These are phyloP conservation scores for Chaetomium tenue DNA, from an alignment of 495 filamentous ascomycete species.

Conservation along the genomic window DNA sequence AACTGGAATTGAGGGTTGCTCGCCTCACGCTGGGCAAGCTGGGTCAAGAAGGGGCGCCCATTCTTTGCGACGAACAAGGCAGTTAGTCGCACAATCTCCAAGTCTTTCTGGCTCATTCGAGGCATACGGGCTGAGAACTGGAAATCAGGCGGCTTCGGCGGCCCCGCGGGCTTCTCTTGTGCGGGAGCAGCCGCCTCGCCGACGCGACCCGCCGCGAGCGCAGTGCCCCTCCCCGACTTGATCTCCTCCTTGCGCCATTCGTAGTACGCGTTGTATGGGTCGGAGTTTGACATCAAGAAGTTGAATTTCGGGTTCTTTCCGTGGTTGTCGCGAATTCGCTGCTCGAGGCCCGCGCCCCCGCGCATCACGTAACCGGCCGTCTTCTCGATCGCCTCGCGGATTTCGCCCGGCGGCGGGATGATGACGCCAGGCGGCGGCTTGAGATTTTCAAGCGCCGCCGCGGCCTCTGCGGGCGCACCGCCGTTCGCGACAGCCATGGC, in stretches of 20 bases:
- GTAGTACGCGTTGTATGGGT: slow-evolving; percentile 87
- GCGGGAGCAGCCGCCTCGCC: slow-evolving; percentile 56
- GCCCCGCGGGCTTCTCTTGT: slow-evolving; percentile 73
- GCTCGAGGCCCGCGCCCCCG: slow-evolving; percentile 81
- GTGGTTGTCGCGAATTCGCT: slow-evolving; percentile 84
- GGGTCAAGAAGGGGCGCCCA: slow-evolving; percentile 85
- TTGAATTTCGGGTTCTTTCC: slow-evolving; percentile 85
- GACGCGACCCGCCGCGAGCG: slow-evolving; percentile 71
- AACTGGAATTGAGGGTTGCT: slow-evolving; percentile 97
- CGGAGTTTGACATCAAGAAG: slow-evolving; percentile 71
- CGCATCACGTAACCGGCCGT: slow-evolving; percentile 92
- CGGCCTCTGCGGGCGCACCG: slow-evolving; percentile 45
- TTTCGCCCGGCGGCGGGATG: slow-evolving; percentile 73
- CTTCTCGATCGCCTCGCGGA: slow-evolving; percentile 77
- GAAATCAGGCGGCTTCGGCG: slow-evolving; percentile 83
- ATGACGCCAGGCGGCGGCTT: slow-evolving; percentile 82
- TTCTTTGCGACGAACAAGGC: slow-evolving; percentile 89
- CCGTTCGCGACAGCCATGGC: slow-evolving; percentile 56
- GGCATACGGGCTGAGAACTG: slow-evolving; percentile 96
- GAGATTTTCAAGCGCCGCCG: slow-evolving; percentile 52
- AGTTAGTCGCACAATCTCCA: slow-evolving; percentile 87
- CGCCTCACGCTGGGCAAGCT: slow-evolving; percentile 79
- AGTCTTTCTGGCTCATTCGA: slow-evolving; percentile 90
- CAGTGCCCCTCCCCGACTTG: slow-evolving; percentile 74
- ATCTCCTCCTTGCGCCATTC: slow-evolving; percentile 86